These are phyloP conservation scores for Colletotrichum liriopes DNA, from an alignment of 2,329 filamentous ascomycete genomes.

Conservation along the genomic window DNA sequence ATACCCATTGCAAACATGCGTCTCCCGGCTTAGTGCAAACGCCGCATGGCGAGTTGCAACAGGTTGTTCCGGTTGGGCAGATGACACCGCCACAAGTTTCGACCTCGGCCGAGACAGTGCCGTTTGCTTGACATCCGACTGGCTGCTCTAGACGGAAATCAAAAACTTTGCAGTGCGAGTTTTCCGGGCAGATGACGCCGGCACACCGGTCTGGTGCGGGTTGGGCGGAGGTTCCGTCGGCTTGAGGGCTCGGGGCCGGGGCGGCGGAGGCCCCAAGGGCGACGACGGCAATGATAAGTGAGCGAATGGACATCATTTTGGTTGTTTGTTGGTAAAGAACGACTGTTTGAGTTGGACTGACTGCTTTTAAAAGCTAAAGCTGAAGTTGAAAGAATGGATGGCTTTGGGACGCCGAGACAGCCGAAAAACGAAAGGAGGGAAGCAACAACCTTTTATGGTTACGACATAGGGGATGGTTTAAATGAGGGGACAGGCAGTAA, in stretches of 20 bases:
- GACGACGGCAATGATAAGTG: constrained; percentile 13
- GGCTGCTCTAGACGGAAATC: constrained; percentile 28
- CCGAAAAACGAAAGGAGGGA: background rate
- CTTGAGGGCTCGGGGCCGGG: constrained; percentile 22
- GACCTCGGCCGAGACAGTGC: constrained; percentile 15
- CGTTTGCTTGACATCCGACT: constrained; percentile 32
- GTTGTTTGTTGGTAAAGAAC: constrained; percentile 9
- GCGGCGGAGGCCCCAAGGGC: constrained; percentile 3
- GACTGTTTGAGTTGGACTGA: constrained; percentile 11
- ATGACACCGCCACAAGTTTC: constrained; percentile 29
- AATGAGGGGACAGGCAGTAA: background rate
- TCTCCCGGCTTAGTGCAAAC: constrained; percentile 40
- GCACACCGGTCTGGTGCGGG: constrained; percentile 15
- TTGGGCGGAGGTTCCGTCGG: background rate
- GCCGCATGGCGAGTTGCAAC: constrained; percentile 44
- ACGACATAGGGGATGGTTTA: background rate
- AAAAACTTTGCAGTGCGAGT: constrained; percentile 35
- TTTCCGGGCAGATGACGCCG: constrained; percentile 32
- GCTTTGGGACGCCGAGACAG: background rate
- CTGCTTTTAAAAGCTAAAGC: background rate
- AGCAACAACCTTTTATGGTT: constrained; percentile 26
- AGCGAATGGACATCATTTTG: constrained; percentile 27
- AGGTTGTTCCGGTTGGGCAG: constrained; percentile 44
- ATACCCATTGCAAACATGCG: constrained; percentile 39
- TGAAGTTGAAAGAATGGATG: background rate